Base-by-base conservation (phyloP, 306 rosid genomes). In the Cicer judaicum region DNA sequence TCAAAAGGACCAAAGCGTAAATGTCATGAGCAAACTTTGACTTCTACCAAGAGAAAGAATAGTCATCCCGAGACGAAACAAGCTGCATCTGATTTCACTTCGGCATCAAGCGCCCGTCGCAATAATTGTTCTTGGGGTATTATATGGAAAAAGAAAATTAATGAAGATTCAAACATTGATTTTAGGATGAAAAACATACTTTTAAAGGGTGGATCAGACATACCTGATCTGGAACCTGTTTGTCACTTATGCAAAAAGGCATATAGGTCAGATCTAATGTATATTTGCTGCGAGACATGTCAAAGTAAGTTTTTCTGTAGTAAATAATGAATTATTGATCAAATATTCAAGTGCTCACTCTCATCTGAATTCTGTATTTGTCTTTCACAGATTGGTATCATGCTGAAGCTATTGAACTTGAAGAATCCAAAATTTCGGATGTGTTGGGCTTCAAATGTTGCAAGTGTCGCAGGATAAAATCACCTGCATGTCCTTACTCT, bases 361-460 rank as follows among this genome's bases (percentile, higher is more conserved):
- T 72, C 15, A 50, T 46, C n/a, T 81, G 70, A 40, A 40, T 63
- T 24, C 10, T 64, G 29, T 40, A 57, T 68, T 12, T 80, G 38
- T 46, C 69, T 86, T 76, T 84, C 79, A 36, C 93, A 94, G 98
- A 92, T 81, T 95, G 99, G 99, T 90, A 81, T 85, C 99, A 95
- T 68, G 97, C 99, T 40, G 95, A 95, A 47, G 98, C 99, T 70
- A 88, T 95, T 64, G 92, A 89, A 65, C 91, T 95, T 15, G 91
- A 90, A 11, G 99, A 95, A 79, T 87, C 96, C 63, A 90, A 83
- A 85, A 63, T 95, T 74, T 74, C 46, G 60, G 78, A 77, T 40
- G 92, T 95, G 61, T 75, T 43, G 24, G 93, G 99, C 78, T 95
- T 85, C 89, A 95, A 95, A 85, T 95, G 99, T 79, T 90, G 98